Evolutionary conservation across 106 monocot species (phyloP).

Genomic region (Apostasia shenzhenica): DNA sequence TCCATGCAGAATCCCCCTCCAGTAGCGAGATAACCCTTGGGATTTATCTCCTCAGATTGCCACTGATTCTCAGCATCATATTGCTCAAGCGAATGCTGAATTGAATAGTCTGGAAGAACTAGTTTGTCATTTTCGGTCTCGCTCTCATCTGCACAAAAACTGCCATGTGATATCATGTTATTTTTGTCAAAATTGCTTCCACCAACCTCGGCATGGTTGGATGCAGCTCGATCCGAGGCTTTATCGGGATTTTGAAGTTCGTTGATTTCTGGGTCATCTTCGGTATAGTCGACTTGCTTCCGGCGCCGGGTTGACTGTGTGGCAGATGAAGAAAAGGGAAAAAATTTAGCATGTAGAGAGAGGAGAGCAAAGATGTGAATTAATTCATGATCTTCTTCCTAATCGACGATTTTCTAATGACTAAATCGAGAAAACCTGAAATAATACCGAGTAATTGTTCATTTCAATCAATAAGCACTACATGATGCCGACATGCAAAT

Average conservation of each 20-base stretch:
- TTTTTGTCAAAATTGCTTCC: neutral
- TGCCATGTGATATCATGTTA: neutral
- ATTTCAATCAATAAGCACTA: no score
- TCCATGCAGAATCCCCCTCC: constrained; percentile 61
- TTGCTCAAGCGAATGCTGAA: neutral
- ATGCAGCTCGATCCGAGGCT: neutral
- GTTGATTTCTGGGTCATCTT: constrained; percentile 24
- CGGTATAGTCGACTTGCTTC: constrained; percentile 46
- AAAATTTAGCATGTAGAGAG: neutral
- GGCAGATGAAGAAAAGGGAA: neutral
- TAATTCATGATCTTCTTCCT: no score
- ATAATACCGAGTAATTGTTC: neutral
- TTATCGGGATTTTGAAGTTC: neutral
- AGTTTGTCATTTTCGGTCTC: neutral
- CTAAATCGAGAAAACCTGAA: neutral
- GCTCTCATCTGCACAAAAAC: neutral
- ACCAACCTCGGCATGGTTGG: constrained; percentile 4
- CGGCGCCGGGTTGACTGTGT: constrained; percentile 45
- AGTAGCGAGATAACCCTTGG: constrained; percentile 30
- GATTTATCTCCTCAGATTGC: neutral
- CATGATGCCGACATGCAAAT: neutral
- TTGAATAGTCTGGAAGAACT: neutral
- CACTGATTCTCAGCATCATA: neutral
- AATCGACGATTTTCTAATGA: no score
- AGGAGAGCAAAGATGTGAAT: neutral